Conservation (phyloP, 225 moss, liverwort and hornwort genomes). For the Marchantia paleacea region DNA sequence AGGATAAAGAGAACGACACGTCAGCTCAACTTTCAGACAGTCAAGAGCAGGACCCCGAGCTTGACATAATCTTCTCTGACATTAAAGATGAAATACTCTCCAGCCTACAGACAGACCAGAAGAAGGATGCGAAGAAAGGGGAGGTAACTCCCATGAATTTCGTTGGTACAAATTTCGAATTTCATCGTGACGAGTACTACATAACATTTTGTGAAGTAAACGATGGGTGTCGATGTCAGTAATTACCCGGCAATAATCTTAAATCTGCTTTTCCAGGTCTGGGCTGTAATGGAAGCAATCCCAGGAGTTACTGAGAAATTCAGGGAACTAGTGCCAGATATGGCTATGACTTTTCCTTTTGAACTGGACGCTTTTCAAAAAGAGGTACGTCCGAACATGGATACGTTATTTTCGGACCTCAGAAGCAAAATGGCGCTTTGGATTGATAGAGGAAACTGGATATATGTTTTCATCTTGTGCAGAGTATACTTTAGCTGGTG, state of each 20-base stretch:
- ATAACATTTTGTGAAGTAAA: too few relatives aligned
- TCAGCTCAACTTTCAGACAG: conserved; percentile 5
- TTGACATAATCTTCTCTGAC: conserved; percentile 76
- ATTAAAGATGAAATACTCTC: conserved; percentile 63
- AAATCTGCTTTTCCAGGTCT: conserved; percentile 47
- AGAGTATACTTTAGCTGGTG: not conserved
- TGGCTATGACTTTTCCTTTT: conserved; percentile 89
- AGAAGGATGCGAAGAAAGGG: conserved; percentile 49
- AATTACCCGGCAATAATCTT: not conserved
- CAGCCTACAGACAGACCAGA: conserved; percentile 61
- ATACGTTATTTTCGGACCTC: not conserved
- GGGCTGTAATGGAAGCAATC: conserved; percentile 93
- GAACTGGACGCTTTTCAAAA: conserved; percentile 93
- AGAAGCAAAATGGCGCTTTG: not conserved
- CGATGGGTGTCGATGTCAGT: not conserved
- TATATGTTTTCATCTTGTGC: not conserved
- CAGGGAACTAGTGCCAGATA: conserved; percentile 82
- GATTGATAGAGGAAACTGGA: not conserved
- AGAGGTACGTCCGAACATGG: conserved; percentile 48
- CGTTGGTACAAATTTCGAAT: too few relatives aligned
- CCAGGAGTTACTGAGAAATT: conserved; percentile 69
- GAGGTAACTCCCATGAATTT: conserved; percentile 47
- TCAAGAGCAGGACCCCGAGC: conserved; percentile 56
- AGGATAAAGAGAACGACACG: conserved; percentile 1
- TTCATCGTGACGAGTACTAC: too few relatives aligned